A percentile compares a stretch with the other conserved stretches of the same genome.
Evolutionary conservation across 345 rosid species (phyloP).

Genomic region (Populus deltoides): DNA sequence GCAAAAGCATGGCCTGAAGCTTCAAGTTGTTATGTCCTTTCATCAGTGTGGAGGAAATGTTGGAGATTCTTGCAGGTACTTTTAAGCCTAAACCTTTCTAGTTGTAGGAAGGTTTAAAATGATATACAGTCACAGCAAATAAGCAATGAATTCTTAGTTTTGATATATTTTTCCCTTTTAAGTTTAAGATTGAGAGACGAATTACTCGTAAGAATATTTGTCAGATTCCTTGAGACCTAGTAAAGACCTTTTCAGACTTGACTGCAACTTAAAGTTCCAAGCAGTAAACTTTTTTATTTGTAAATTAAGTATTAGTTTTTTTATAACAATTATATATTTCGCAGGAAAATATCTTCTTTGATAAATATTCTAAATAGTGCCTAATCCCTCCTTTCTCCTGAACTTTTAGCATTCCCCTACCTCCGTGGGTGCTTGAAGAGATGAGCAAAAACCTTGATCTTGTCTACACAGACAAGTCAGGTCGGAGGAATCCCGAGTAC

Average conservation of each 20-base stretch:
- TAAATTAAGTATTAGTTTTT: neutral
- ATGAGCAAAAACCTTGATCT: conserved; percentile 85
- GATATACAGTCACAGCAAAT: neutral
- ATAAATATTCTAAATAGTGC: neutral
- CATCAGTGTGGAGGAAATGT: conserved; percentile 99
- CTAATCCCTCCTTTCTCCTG: conserved; percentile 14
- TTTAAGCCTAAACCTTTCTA: neutral
- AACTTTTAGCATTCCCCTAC: conserved; percentile 70
- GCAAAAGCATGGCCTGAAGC: conserved; percentile 74
- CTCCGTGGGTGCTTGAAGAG: conserved; percentile 98
- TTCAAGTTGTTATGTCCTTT: conserved; percentile 94
- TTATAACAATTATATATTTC: neutral
- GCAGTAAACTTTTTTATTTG: neutral
- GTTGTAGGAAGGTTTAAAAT: neutral
- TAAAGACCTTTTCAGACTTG: neutral
- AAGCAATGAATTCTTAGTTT: neutral
- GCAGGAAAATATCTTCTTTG: neutral
- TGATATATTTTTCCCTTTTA: neutral
- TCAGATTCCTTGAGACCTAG: neutral
- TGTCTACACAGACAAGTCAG: conserved; percentile 87
- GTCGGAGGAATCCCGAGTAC: conserved; percentile 87
- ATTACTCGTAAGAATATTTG: neutral
- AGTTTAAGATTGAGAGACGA: neutral
- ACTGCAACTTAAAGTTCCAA: neutral
- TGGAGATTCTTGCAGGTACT: conserved; percentile 96